Evolutionary conservation across 441 rosid species (phyloP), one percentile per base, ranked within the genome.

Genomic region (Sinapis alba): DNA sequence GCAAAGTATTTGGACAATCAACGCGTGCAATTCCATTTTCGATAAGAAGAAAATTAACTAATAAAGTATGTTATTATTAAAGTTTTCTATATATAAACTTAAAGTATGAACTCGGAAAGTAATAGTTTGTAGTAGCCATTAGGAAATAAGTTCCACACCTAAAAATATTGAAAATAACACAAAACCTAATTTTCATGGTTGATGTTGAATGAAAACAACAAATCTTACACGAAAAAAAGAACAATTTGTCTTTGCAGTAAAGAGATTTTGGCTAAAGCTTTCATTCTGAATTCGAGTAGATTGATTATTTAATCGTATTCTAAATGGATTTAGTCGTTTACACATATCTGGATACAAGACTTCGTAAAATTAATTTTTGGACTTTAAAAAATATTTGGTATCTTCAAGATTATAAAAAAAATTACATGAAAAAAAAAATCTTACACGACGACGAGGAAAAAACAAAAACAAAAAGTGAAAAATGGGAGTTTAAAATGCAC

Each of bases 101-200:
- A 54, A 68, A 57, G 75, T 76, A 70, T 70, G 80, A 76, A 76
- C 61, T 69, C 32, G 68, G 24, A 5, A 12, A 58, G 28, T 28
- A 23, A 47, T 2, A 7, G 59, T 7, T 27, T 63, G 7, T 1
- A 20, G 27, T 51, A 23, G 30, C 41, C 65, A 57, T 16, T 28
- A 70, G 21, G 32, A 45, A 24, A 28, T 38, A 38, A 69, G 63
- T 69, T 76, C 65, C 59, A 56, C 79, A 69, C 75, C 79, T 69
- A 69, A 56, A 56, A 76, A 21, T 34, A 62, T 34, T 1, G 7
- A 61, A 61, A 62, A 34, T 68, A 63, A 57, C 47, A 76, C 75
- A 60, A 57, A 69, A 71, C 43, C 53, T 70, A 64, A 38, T 64
- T 70, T 45, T 77, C 72, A 76, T 76, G 75, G 67, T 45, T 45